Evolutionary conservation across 768 basidiomycete genomes (phyloP).

Genomic region (Harrya chromipes): DNA sequence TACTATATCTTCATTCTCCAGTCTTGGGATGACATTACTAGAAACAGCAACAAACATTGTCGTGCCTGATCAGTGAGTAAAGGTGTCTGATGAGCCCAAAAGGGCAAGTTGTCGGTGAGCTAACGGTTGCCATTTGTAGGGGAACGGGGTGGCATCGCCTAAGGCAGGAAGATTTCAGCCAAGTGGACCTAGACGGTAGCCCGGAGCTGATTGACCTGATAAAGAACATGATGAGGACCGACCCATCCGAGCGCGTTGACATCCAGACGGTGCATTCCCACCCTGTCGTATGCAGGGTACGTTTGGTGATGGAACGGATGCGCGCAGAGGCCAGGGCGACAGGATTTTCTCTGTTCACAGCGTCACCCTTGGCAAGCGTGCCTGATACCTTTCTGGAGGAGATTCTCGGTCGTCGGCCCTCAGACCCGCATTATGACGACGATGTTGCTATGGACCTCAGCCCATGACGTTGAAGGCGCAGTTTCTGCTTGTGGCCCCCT

Average conservation of each 20-base stretch:
- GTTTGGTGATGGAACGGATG: conserved; percentile 58
- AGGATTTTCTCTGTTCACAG: conserved; percentile 44
- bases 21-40: conserved; percentile 93
- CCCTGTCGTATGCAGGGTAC: conserved; percentile 60
- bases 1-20: conserved; percentile 33
- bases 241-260: conserved; percentile 56
- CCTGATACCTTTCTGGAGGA: conserved; percentile 61
- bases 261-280: conserved; percentile 58
- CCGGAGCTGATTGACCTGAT: conserved; percentile 66
- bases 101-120: conserved; percentile 9
- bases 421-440: conserved; percentile 11
- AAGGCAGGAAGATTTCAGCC: conserved; percentile 86
- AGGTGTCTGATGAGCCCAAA: not conserved
- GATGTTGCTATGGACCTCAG: conserved; percentile 41
- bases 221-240: conserved; percentile 72
- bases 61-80: conserved; percentile 90
- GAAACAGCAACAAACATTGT: conserved; percentile 96
- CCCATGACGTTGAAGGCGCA: conserved; percentile 22
- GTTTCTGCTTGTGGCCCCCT: not conserved
- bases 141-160: conserved; percentile 94
- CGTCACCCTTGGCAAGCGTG: conserved; percentile 63
- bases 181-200: conserved; percentile 69
- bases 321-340: conserved; percentile 37
- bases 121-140: conserved; percentile 42
- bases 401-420: conserved; percentile 42